Evolutionary conservation across 495 filamentous ascomycete species (phyloP), one percentile per base, ranked within the genome.

Genomic region (Achaetomiella virescens): DNA sequence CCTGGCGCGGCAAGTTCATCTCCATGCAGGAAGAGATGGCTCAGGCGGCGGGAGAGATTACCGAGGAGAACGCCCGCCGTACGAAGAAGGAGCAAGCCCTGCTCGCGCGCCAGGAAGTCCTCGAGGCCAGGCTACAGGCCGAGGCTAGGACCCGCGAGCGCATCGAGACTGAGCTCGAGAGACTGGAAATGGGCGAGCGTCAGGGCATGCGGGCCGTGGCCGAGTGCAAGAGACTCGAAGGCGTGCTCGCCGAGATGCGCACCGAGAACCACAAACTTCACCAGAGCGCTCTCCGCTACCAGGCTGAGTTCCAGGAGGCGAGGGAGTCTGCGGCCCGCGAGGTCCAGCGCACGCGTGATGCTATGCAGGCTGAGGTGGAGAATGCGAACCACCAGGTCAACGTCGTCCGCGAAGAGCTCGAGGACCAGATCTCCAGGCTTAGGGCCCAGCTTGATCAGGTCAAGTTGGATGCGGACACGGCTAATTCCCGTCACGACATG

Each of bases 21-120:
- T 79, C 78, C 50, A 72, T 97, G 45, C 90, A 96, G 72, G 80
- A 87, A 60, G 88, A 96, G 52, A 89, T 97, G 85, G 80, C 83
- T 11, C 75, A 72, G 48, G 83, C 88, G n/a, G 84, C 86, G 52
- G 77, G 79, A 41, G 85, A 95, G 49, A 83, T 96, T 51, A 82
- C 83, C 15, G 80, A 84, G 53, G 90, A 96, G 65, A 89, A 90
- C 63, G 81, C 84, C n/a, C 74, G 78, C 21, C 89, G 84, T 73
- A 76, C 78, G 43, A 83, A 84, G 70, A 85, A 81, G 60, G 86
- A 92, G 62, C 82, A 91, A 61, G 81, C 86, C 43, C 80, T 89
- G 55, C 74, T 82, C 51, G 85, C 84, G 57, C 83, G 82, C 52
- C 85, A 90, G 53, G 89, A 95, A 54, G 82, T 91, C 43, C 79